Evolutionary conservation across 306 rosid genomes (phyloP).

Genomic region (Vicia villosa): DNA sequence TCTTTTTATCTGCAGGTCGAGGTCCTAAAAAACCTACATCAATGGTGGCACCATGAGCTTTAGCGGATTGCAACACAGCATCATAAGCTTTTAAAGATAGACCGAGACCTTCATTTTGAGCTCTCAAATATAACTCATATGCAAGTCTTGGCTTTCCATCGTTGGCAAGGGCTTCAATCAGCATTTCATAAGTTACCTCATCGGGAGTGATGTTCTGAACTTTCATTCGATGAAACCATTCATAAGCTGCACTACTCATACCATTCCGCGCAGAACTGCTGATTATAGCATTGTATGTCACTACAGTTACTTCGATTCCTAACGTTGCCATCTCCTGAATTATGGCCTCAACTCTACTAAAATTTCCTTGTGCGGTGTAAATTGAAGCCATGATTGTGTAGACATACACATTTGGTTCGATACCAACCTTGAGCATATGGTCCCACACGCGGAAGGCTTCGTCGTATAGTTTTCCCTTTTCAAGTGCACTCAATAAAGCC

Average conservation of each 20-base stretch:
- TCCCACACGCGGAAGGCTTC: constrained; percentile 89
- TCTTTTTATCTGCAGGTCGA: constrained; percentile 62
- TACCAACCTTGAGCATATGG: constrained; percentile 83
- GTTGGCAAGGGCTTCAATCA: constrained; percentile 85
- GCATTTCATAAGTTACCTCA: constrained; percentile 74
- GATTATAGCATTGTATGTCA: constrained; percentile 86
- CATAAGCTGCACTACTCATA: constrained; percentile 73
- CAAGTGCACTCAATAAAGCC: constrained; percentile 91
- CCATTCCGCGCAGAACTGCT: constrained; percentile 71
- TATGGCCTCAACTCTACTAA: constrained; percentile 70
- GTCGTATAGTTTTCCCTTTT: constrained; percentile 84
- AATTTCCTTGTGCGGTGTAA: constrained; percentile 81
- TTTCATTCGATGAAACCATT: constrained; percentile 91
- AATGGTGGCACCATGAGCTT: constrained; percentile 52
- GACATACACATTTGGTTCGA: constrained; percentile 74
- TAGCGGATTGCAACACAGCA: constrained; percentile 58
- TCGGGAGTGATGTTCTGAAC: constrained; percentile 70
- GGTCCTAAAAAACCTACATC: constrained; percentile 64
- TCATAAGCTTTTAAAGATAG: constrained; percentile 81
- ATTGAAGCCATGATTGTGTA: constrained; percentile 92
- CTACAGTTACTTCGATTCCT: constrained; percentile 72
- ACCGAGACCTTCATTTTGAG: constrained; percentile 62
- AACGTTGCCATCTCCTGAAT: constrained; percentile 66
- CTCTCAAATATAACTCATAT: constrained; percentile 71
- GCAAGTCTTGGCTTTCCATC: constrained; percentile 91